A percentile compares a stretch with the other conserved stretches of the same genome.
phyloP scores from a whole-genome alignment of 2,329 filamentous ascomycete species.

The Talaromyces sp. region DNA sequence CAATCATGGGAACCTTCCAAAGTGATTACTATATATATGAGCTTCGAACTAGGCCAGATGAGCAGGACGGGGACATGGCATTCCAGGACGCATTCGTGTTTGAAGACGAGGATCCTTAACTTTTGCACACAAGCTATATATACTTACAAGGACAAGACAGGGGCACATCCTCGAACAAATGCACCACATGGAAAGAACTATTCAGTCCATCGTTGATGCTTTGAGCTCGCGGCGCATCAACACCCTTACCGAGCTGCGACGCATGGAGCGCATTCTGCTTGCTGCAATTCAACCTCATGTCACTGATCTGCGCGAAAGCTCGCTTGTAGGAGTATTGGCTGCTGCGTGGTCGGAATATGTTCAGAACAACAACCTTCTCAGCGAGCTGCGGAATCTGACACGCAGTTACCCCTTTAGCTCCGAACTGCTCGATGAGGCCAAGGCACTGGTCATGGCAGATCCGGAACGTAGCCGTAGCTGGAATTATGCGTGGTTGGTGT shows the following conservation, averaged over 20 bases:
- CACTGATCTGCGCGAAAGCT: constrained; percentile 43
- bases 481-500: constrained; percentile 72
- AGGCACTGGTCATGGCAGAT: constrained; percentile 60
- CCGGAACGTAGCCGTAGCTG: constrained; percentile 67
- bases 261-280: constrained; percentile 63
- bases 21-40: background rate
- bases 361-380: constrained; percentile 65
- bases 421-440: constrained; percentile 39
- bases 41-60: background rate
- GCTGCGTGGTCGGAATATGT: constrained; percentile 70
- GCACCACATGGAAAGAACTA: constrained; percentile 39
- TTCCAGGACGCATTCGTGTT: background rate
- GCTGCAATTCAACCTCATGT: constrained; percentile 43
- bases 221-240: constrained; percentile 67
- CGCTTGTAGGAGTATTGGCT: constrained; percentile 65
- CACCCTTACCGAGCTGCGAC: constrained; percentile 68
- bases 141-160: background rate
- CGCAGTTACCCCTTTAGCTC: constrained; percentile 65
- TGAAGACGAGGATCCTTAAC: background rate
- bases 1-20: background rate
- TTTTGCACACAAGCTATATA: background rate
- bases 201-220: constrained; percentile 59
- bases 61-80: background rate
- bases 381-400: constrained; percentile 66
- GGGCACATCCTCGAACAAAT: background rate